Conservation (phyloP, 73 alveolate genomes). For the Tetrahymena borealis region DNA sequence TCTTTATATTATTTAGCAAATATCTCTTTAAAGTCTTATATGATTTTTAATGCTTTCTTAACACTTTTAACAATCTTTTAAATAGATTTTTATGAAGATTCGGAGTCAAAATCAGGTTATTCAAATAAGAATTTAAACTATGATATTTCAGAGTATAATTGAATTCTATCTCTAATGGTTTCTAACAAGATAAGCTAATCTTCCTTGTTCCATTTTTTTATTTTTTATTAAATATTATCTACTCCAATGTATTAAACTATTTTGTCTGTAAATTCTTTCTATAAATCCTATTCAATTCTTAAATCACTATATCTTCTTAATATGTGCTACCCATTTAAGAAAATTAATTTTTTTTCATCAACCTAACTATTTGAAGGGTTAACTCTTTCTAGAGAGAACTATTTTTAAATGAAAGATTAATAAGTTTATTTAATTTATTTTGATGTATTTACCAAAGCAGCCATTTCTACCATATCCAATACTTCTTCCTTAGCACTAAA, state of each 20-base stretch:
- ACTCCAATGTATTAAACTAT: conserved; percentile 13
- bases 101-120: conserved; percentile 28
- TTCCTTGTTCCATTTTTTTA: not conserved
- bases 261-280: conserved; percentile 8
- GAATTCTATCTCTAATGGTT: conserved; percentile 38
- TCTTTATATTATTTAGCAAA: not conserved
- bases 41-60: not conserved
- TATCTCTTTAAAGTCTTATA: conserved; percentile 2
- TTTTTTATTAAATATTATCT: conserved; percentile 5
- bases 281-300: conserved; percentile 12
- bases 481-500: conserved; percentile 40
- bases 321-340: conserved; percentile 38
- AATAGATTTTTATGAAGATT: conserved; percentile 9
- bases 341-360: conserved; percentile 30
- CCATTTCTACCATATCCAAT: not conserved
- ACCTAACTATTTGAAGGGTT: conserved; percentile 47
- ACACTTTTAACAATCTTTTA: conserved; percentile 4
- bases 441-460: not conserved
- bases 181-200: conserved; percentile 34
- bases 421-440: not conserved
- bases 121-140: conserved; percentile 43
- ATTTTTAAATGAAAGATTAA: not conserved
- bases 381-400: conserved; percentile 48
- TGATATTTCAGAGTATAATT: conserved; percentile 34
- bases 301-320: conserved; percentile 15